A percentile compares a stretch with the other conserved stretches of the same genome.
These are phyloP conservation scores for Heliosperma pusillum DNA, from an alignment of 148 eudicot genomes.

Conservation along the genomic window DNA sequence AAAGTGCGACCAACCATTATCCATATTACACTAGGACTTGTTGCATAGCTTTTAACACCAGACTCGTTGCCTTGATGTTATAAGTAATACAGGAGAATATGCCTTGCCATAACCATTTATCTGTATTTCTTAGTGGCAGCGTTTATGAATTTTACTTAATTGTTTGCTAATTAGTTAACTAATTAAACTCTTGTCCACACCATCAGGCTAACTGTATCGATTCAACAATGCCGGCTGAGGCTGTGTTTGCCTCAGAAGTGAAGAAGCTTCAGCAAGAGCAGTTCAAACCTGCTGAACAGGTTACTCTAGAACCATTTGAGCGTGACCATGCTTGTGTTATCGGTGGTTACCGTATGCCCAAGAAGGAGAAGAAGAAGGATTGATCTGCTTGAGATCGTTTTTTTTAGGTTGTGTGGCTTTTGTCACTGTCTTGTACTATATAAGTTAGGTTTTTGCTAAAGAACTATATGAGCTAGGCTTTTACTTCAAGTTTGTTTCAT, in stretches of 20 bases:
- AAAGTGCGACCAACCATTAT: too few relatives aligned
- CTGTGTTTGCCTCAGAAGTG: slow-evolving; percentile 84
- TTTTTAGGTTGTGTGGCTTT: not conserved
- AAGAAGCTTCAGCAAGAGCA: slow-evolving; percentile 83
- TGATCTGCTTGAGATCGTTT: not conserved
- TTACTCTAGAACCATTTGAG: slow-evolving; percentile 87
- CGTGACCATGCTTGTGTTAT: slow-evolving; percentile 95
- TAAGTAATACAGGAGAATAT: too few relatives aligned
- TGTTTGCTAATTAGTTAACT: not conserved
- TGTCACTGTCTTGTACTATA: slow-evolving; percentile 11
- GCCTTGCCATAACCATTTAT: too few relatives aligned
- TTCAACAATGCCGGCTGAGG: slow-evolving; percentile 86
- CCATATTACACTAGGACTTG: too few relatives aligned
- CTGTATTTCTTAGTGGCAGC: too few relatives aligned
- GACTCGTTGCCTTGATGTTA: too few relatives aligned
- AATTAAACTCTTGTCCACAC: not conserved
- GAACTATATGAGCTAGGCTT: not conserved
- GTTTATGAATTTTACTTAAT: not conserved
- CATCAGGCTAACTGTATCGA: slow-evolving; percentile 92
- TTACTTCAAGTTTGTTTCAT: not conserved
- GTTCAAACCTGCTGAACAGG: slow-evolving; percentile 87
- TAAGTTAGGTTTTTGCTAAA: not conserved
- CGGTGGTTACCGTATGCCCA: slow-evolving; percentile 76
- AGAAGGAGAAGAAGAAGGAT: slow-evolving; percentile 57
- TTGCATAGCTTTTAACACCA: too few relatives aligned